These are phyloP conservation scores for Camellia japonica DNA, from an alignment of 148 eudicot genomes.

Conservation along the genomic window DNA sequence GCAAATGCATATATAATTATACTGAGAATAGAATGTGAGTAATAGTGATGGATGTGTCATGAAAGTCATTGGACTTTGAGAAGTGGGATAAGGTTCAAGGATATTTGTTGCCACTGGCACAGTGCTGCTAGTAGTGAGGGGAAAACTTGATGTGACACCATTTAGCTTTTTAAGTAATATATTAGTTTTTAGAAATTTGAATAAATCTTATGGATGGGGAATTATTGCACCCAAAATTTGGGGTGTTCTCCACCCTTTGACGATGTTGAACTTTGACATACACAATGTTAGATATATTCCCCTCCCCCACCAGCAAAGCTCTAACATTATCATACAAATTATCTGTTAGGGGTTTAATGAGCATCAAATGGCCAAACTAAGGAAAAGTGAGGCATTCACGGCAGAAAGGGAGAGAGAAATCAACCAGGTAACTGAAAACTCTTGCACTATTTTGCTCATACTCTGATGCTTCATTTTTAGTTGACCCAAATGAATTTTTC, in stretches of 20 bases:
- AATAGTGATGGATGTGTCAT: neutral
- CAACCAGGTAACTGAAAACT: conserved; percentile 47
- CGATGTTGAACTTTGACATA: neutral
- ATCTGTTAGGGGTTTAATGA: conserved; percentile 53
- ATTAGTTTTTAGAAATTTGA: neutral
- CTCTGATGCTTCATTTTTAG: neutral
- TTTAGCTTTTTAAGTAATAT: neutral
- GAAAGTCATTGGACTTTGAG: neutral
- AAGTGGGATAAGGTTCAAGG: neutral
- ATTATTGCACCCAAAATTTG: neutral
- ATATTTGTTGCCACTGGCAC: neutral
- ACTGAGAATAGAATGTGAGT: neutral
- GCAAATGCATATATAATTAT: neutral
- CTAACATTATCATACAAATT: conserved; percentile 1
- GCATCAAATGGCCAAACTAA: conserved; percentile 65
- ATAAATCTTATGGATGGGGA: neutral
- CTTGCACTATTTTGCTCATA: neutral
- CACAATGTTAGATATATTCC: neutral
- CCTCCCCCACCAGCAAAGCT: neutral
- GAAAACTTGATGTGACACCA: neutral
- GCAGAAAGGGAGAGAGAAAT: conserved; percentile 77
- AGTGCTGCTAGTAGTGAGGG: neutral
- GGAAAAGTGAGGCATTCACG: conserved; percentile 64
- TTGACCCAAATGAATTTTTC: neutral
- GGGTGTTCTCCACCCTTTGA: neutral